Conservation (phyloP, 257 asterid species). For the Solanum pinnatisectum region DNA sequence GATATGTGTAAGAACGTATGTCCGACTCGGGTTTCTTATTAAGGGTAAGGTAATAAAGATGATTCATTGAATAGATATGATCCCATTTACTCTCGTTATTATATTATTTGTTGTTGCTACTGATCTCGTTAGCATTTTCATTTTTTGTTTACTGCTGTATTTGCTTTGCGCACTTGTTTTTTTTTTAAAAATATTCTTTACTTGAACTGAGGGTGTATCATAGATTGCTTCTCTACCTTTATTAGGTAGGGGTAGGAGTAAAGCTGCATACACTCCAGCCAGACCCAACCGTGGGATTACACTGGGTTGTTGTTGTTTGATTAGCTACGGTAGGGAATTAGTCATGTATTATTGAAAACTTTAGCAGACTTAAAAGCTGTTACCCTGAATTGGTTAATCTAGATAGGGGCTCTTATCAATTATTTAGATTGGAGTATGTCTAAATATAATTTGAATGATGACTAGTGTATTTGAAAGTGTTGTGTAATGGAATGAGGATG, state of each 20-base stretch:
- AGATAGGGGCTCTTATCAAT: not conserved
- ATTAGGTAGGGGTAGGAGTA: not conserved
- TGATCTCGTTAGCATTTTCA: not conserved
- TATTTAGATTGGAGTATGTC: not conserved
- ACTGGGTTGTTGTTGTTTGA: not conserved
- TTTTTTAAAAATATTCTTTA: not conserved
- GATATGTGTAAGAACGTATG: not conserved
- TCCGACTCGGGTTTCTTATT: not conserved
- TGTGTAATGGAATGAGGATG: not conserved
- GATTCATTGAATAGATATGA: not conserved
- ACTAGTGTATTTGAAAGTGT: not conserved
- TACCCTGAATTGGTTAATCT: not conserved
- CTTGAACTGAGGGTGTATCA: not conserved
- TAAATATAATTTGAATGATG: not conserved
- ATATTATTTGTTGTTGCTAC: not conserved
- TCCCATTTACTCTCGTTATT: not conserved
- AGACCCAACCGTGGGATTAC: not conserved
- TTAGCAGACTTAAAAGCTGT: not conserved
- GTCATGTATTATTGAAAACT: not conserved
- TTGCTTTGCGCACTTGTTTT: not conserved
- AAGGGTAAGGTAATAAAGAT: not conserved
- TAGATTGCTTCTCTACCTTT: not conserved
- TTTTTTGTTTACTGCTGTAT: not conserved
- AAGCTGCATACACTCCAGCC: not conserved
- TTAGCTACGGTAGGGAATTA: not conserved